A percentile compares a stretch with the other conserved stretches of the same genome.
Conservation (phyloP, 306 rosid genomes). For the Alnus rubra region DNA sequence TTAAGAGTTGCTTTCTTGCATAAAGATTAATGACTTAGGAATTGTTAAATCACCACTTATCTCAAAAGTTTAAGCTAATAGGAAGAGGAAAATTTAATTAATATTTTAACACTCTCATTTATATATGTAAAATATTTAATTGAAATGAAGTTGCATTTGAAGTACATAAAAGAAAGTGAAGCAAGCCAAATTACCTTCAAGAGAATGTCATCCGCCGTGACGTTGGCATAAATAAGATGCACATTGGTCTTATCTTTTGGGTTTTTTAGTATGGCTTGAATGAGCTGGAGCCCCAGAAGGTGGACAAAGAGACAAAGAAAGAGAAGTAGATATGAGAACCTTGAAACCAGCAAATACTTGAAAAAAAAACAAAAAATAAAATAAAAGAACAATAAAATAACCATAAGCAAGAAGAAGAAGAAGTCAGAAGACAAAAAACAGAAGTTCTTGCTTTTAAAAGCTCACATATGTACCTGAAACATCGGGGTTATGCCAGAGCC, state of each 20-base stretch:
- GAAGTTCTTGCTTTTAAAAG: background rate
- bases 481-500: slow-evolving; percentile 88
- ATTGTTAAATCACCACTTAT: no score
- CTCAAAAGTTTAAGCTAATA: no score
- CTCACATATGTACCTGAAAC: slow-evolving; percentile 62
- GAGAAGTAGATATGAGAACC: background rate
- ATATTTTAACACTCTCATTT: no score
- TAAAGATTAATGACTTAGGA: no score
- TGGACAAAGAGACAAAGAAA: background rate
- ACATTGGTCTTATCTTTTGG: slow-evolving; percentile 59
- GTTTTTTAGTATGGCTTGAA: slow-evolving; percentile 70
- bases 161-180: background rate
- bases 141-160: no score
- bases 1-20: background rate
- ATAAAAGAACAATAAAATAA: background rate
- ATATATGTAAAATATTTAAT: no score
- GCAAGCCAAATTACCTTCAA: slow-evolving; percentile 37
- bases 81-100: no score
- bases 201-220: slow-evolving; percentile 63
- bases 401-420: background rate
- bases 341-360: background rate
- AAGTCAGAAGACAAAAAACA: no score
- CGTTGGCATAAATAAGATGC: slow-evolving; percentile 66
- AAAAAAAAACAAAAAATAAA: no score
- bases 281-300: slow-evolving; percentile 41